Evolutionary conservation across 2,329 filamentous ascomycete genomes (phyloP).

Genomic region (Dendryphion nanum): DNA sequence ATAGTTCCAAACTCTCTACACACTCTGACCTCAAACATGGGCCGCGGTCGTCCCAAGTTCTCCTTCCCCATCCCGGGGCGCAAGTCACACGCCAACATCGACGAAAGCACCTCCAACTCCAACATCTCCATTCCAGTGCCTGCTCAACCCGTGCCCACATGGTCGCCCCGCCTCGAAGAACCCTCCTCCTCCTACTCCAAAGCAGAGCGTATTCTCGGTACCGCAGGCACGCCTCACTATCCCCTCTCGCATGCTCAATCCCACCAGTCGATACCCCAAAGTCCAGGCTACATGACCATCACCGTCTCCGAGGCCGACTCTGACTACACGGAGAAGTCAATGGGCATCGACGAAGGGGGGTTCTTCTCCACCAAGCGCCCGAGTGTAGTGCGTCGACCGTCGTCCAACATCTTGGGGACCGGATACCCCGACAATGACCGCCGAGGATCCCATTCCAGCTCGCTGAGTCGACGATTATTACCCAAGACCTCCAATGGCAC

Average conservation of each 20-base stretch:
- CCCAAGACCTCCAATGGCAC: slow-evolving; percentile 39
- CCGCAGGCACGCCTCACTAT: slow-evolving; percentile 28
- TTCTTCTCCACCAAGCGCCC: slow-evolving; percentile 14
- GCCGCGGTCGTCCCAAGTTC: slow-evolving; percentile 30
- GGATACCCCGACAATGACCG: slow-evolving; percentile 20
- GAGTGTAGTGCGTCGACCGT: slow-evolving; percentile 29
- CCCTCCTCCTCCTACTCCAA: slow-evolving; percentile 21
- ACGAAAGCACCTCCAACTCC: slow-evolving; percentile 8
- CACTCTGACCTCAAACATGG: slow-evolving; percentile 23
- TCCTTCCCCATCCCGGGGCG: slow-evolving; percentile 39
- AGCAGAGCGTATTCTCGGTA: slow-evolving; percentile 39
- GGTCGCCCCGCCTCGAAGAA: slow-evolving; percentile 22
- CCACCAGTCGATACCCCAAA: slow-evolving; percentile 16
- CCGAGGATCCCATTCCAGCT: slow-evolving; percentile 28
- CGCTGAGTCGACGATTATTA: slow-evolving; percentile 25
- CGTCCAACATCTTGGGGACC: slow-evolving; percentile 33
- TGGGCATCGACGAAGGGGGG: slow-evolving; percentile 17
- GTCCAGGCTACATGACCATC: slow-evolving; percentile 31
- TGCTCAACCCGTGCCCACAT: slow-evolving; percentile 22
- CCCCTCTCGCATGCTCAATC: slow-evolving; percentile 17
- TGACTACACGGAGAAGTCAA: slow-evolving; percentile 20
- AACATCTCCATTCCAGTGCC: slow-evolving; percentile 15
- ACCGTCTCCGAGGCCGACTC: slow-evolving; percentile 32
- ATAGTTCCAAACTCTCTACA: slow-evolving; percentile 1
- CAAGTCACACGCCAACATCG: slow-evolving; percentile 12